Evolutionary conservation across 108 stramenopile species (phyloP).

Genomic region (Hondaea fermentalgiana): DNA sequence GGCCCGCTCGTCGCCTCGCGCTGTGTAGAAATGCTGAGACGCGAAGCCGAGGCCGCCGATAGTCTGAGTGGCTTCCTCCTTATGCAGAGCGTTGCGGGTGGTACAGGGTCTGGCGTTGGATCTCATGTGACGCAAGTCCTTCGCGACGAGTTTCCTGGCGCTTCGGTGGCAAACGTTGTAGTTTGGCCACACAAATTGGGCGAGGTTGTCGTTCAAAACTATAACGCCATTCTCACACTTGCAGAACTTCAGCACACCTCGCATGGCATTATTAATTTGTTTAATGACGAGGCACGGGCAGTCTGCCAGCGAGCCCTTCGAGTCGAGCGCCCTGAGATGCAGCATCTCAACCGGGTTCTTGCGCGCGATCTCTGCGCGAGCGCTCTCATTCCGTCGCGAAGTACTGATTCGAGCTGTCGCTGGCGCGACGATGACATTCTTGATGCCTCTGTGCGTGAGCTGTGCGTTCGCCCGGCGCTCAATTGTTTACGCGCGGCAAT

Average conservation of each 20-base stretch:
- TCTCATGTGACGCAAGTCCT: background rate
- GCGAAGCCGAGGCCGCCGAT: background rate
- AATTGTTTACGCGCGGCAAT: background rate
- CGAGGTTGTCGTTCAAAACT: constrained; percentile 8
- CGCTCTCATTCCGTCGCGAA: background rate
- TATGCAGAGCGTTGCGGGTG: background rate
- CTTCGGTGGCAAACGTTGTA: background rate
- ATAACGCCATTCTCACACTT: background rate
- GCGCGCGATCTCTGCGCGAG: background rate
- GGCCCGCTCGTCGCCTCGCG: background rate
- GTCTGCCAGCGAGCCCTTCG: background rate
- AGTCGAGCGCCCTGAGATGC: constrained; percentile 3
- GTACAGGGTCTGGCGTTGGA: constrained; percentile 7
- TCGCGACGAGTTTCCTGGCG: background rate
- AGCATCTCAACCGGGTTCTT: background rate
- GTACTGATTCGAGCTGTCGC: background rate
- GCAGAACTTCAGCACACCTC: background rate
- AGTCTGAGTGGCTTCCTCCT: background rate
- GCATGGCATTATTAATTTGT: background rate
- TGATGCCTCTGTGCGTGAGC: background rate
- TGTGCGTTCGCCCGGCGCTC: background rate
- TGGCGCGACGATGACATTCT: background rate
- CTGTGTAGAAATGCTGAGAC: background rate
- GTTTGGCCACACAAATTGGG: background rate
- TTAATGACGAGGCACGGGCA: background rate